These are phyloP conservation scores for Penicillium sp. DNA, from an alignment of 2,329 filamentous ascomycete genomes.

Conservation along the genomic window DNA sequence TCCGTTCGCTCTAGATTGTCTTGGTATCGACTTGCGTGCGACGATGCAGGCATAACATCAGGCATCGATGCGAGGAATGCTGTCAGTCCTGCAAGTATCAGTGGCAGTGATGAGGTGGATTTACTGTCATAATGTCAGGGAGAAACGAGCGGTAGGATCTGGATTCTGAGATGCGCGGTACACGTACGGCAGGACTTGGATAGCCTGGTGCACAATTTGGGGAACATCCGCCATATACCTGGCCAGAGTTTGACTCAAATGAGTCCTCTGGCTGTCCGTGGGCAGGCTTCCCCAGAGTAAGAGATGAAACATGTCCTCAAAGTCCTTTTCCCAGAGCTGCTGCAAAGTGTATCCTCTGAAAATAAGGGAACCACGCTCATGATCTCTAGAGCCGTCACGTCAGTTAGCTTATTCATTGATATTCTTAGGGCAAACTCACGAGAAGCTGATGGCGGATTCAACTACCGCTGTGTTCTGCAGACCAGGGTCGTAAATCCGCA, in stretches of 20 bases:
- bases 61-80: conserved; percentile 29
- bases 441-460: conserved; percentile 35
- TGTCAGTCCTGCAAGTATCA: conserved; percentile 34
- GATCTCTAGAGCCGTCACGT: conserved; percentile 25
- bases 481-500: conserved; percentile 39
- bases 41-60: conserved; percentile 25
- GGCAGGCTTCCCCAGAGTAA: conserved; percentile 35
- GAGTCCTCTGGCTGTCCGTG: conserved; percentile 20
- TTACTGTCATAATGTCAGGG: conserved; percentile 11
- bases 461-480: conserved; percentile 37
- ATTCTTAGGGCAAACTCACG: conserved; percentile 21
- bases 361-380: conserved; percentile 29
- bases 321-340: conserved; percentile 34
- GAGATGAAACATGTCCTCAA: conserved; percentile 37
- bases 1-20: conserved; percentile 24
- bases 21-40: conserved; percentile 28
- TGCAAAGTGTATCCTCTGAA: conserved; percentile 34
- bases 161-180: background rate
- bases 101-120: conserved; percentile 25
- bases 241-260: conserved; percentile 24
- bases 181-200: conserved; percentile 31
- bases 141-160: no score
- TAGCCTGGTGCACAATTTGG: conserved; percentile 23
- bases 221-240: conserved; percentile 26
- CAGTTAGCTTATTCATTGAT: background rate